Evolutionary conservation across 2,329 filamentous ascomycete genomes (phyloP), one percentile per base, ranked within the genome.

Genomic region (Fusarium scirpi): DNA sequence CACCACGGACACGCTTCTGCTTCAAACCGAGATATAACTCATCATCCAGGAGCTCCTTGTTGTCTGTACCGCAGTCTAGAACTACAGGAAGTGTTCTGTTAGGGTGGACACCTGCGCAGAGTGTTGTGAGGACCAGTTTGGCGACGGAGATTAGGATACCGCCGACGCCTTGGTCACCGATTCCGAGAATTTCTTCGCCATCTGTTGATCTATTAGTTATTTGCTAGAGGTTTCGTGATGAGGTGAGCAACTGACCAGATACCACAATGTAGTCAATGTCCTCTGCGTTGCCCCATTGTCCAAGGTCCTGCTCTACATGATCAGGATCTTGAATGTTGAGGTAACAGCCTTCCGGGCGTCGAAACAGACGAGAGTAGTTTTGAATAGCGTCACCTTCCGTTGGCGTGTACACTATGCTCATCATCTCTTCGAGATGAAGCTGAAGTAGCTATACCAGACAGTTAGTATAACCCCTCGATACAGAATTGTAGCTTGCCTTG

Each of bases 241-340:
- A 16, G 12, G 5, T 13, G 8, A 8, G 5, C 2, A 20, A 83
- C 67, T 82, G 83, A 84, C 94, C 93, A 45, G 91, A 94, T 9
- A 96, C 93, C 8, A 96, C 94, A 67, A 97, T 96, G 74, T 97
- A 91, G 79, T 97, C 94, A 34, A 97, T 89, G 60, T 96, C 92
- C 5, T 94, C 91, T 0, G 87, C 81, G 1, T 82, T 82, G 0
- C 90, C 92, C 85, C 91, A 94, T 65, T 91, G 88, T 0, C 86
- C 84, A 2, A 97, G 81, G 62, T 90, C 86, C 47, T 90, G 83
- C 34, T 91, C 85, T 4, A 97, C 87, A 8, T 87, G 82, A 40
- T 91, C 89, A 8, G 86, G 80, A 58, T 94, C 88, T 20, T 89
- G 83, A 49, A 97, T 91, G 73, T 92, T 93, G 53, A 97, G 80